Percentiles rank a stretch among this genome's conserved stretches.
Conservation (phyloP, 441 rosid species). For the Macaranga tanarius region DNA sequence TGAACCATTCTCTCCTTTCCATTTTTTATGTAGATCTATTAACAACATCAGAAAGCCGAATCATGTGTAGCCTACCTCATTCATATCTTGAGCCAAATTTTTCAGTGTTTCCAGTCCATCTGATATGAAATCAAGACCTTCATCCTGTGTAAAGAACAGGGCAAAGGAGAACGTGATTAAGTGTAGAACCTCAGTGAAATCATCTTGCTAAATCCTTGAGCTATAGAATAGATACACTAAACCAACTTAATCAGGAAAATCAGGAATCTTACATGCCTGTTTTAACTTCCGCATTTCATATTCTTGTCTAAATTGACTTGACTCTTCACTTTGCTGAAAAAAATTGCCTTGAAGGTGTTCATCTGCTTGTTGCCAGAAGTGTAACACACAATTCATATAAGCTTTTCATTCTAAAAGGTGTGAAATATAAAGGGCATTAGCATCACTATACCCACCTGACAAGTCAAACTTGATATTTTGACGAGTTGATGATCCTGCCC, state of each 20-base stretch:
- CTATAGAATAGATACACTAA: not conserved
- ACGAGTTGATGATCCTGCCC: conserved; percentile 61
- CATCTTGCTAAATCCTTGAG: not conserved
- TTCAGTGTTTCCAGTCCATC: conserved; percentile 82
- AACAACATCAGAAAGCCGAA: not conserved
- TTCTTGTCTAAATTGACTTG: conserved; percentile 74
- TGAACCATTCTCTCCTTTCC: not conserved
- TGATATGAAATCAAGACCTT: conserved; percentile 82
- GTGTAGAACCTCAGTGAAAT: not conserved
- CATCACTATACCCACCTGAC: conserved; percentile 44
- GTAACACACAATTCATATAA: conserved; percentile 3
- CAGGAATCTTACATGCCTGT: conserved; percentile 57
- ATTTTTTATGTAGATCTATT: not conserved
- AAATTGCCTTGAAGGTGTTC: conserved; percentile 67
- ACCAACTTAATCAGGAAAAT: conserved; percentile 20
- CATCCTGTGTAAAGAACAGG: conserved; percentile 47
- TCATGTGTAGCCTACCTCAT: conserved; percentile 49
- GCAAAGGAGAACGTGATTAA: conserved; percentile 6
- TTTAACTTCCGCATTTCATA: conserved; percentile 80
- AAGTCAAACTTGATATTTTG: conserved; percentile 78
- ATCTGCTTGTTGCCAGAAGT: conserved; percentile 32
- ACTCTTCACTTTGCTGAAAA: conserved; percentile 67
- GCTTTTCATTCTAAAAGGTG: not conserved
- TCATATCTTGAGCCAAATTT: conserved; percentile 85
- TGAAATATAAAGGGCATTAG: not conserved